phyloP scores from a whole-genome alignment of 495 filamentous ascomycete genomes.

The Extremus antarcticus region DNA sequence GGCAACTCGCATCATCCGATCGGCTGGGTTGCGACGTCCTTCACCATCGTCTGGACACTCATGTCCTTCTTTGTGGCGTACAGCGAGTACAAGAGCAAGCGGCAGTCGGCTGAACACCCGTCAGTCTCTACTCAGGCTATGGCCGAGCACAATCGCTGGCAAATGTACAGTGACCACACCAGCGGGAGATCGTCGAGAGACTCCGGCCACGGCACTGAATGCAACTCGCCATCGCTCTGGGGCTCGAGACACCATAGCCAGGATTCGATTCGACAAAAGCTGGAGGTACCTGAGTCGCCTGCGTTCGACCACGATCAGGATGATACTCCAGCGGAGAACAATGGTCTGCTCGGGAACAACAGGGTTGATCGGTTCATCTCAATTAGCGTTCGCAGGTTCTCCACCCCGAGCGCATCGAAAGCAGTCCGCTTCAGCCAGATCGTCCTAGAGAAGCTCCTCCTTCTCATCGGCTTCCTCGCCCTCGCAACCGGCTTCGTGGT shows the following conservation, averaged over 20 bases:
- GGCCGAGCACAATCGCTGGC: conserved; percentile 48
- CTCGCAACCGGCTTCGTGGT: conserved; percentile 55
- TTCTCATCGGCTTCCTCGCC: conserved; percentile 54
- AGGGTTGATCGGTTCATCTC: conserved; percentile 39
- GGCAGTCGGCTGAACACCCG: not conserved
- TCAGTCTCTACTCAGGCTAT: conserved; percentile 42
- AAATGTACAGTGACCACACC: conserved; percentile 33
- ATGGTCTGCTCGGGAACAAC: conserved; percentile 37
- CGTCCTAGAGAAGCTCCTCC: conserved; percentile 48
- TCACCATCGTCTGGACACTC: conserved; percentile 55
- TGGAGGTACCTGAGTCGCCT: conserved; percentile 34
- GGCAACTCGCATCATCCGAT: conserved; percentile 82
- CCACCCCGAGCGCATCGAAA: conserved; percentile 51
- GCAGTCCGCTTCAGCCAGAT: conserved; percentile 48
- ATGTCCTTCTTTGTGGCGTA: conserved; percentile 41
- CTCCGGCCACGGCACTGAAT: conserved; percentile 43
- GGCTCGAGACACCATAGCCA: conserved; percentile 39
- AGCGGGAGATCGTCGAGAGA: conserved; percentile 65
- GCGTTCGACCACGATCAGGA: conserved; percentile 39
- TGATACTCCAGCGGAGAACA: conserved; percentile 21
- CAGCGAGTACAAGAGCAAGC: conserved; percentile 25
- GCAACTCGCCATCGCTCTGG: conserved; percentile 47
- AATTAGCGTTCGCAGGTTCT: conserved; percentile 39
- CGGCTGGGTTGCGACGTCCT: conserved; percentile 74
- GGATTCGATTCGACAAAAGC: conserved; percentile 43